These are phyloP conservation scores for Suhomyces faveliae DNA, from an alignment of 805 yeast genomes.

Conservation along the genomic window DNA sequence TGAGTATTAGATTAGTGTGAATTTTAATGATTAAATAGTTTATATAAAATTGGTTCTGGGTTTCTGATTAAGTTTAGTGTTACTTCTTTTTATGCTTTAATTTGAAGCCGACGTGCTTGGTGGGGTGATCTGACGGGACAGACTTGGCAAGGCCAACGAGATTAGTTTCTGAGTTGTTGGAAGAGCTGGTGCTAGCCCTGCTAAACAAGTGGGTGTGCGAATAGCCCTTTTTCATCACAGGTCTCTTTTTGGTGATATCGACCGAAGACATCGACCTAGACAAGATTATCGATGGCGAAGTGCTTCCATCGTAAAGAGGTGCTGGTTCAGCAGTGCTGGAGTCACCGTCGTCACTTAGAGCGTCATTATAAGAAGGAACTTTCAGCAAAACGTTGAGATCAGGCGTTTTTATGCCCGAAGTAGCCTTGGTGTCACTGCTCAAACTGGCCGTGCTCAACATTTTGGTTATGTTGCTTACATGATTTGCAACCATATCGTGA, in stretches of 20 bases:
- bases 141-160: background rate
- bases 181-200: background rate
- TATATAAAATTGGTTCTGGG: no score
- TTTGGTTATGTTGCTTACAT: background rate
- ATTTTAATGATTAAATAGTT: no score
- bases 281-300: background rate
- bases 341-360: conserved; percentile 38
- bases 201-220: background rate
- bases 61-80: background rate
- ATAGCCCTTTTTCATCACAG: background rate
- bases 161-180: background rate
- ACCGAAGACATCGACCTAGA: conserved; percentile 1
- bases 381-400: conserved; percentile 25
- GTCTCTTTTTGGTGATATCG: background rate
- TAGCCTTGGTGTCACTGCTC: background rate
- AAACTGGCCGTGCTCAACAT: background rate
- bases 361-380: conserved; percentile 42
- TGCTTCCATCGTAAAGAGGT: conserved; percentile 16
- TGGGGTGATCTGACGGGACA: background rate
- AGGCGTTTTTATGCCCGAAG: conserved; percentile 4
- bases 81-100: background rate
- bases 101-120: background rate
- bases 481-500: background rate
- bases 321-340: conserved; percentile 16
- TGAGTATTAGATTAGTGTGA: no score